Conservation (phyloP, 306 rosid genomes). For the Styphnolobium japonicum region DNA sequence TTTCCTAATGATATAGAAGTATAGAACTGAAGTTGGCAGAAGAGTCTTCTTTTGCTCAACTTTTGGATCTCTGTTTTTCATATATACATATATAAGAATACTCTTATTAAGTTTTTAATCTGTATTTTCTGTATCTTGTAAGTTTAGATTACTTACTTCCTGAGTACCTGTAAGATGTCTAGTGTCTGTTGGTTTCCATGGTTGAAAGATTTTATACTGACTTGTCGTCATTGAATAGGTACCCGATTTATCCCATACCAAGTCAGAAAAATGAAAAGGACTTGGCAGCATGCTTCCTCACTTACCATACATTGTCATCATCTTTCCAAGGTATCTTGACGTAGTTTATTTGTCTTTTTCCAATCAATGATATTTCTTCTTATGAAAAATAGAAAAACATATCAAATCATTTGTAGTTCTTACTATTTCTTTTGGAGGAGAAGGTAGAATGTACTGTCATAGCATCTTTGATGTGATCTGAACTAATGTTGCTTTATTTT, state of each 20-base stretch:
- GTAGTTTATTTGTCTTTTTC: not conserved
- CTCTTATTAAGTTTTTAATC: not conserved
- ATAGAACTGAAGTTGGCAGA: not conserved
- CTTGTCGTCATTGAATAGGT: conserved; percentile 46
- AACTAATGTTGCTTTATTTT: not conserved
- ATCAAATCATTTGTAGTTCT: not conserved
- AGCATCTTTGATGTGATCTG: not conserved
- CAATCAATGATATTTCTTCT: not conserved
- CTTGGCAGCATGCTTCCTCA: conserved; percentile 63
- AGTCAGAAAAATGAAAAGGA: conserved; percentile 42
- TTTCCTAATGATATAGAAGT: not conserved
- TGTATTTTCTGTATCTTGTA: not conserved
- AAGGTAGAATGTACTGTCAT: not conserved
- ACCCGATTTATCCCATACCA: conserved; percentile 79
- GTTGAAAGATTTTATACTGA: not conserved
- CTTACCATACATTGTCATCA: conserved; percentile 77
- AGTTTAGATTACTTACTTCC: not conserved
- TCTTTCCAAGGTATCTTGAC: conserved; percentile 60
- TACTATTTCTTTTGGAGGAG: not conserved
- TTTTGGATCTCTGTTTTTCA: not conserved
- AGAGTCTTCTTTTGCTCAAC: not conserved
- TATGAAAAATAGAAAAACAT: not conserved
- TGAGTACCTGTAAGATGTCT: not conserved
- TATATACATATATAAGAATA: not conserved
- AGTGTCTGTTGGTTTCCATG: not conserved